phyloP scores from a whole-genome alignment of 495 filamentous ascomycete species.

The Annulohypoxylon nitens region DNA sequence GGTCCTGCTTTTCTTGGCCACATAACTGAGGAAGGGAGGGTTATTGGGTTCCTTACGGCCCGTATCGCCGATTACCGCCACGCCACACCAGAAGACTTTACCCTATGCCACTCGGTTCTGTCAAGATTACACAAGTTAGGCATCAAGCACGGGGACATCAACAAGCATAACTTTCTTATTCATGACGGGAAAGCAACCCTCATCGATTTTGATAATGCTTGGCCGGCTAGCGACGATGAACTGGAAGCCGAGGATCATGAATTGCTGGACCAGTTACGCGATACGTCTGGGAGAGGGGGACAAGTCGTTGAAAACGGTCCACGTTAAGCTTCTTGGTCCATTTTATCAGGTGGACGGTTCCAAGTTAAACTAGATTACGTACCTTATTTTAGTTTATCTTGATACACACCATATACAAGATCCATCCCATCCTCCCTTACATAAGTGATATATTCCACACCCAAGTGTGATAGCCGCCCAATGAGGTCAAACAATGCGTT shows the following conservation, averaged over 20 bases:
- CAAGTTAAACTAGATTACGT: no score
- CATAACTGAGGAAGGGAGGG: slow-evolving; percentile 58
- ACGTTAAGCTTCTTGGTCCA: background rate
- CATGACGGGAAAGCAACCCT: slow-evolving; percentile 16
- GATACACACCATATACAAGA: no score
- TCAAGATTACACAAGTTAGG: slow-evolving; percentile 55
- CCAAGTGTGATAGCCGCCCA: no score
- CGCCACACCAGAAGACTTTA: slow-evolving; percentile 53
- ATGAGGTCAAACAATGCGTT: no score
- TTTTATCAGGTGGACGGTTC: no score
- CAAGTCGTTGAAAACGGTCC: background rate
- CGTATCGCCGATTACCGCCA: slow-evolving; percentile 49
- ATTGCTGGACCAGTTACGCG: background rate
- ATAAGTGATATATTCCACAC: no score
- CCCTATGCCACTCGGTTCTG: slow-evolving; percentile 48
- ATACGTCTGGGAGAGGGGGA: background rate
- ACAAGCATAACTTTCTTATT: slow-evolving; percentile 61
- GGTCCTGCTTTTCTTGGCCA: slow-evolving; percentile 61
- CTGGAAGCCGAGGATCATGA: background rate
- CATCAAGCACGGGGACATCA: slow-evolving; percentile 56
- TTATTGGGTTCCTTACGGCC: slow-evolving; percentile 63
- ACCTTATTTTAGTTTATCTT: no score
- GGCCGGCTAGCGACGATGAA: background rate
- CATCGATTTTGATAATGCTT: slow-evolving; percentile 5
- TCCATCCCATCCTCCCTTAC: no score